Conservation (phyloP, 352 stramenopile species). For the Phytophthora cryptogea region DNA sequence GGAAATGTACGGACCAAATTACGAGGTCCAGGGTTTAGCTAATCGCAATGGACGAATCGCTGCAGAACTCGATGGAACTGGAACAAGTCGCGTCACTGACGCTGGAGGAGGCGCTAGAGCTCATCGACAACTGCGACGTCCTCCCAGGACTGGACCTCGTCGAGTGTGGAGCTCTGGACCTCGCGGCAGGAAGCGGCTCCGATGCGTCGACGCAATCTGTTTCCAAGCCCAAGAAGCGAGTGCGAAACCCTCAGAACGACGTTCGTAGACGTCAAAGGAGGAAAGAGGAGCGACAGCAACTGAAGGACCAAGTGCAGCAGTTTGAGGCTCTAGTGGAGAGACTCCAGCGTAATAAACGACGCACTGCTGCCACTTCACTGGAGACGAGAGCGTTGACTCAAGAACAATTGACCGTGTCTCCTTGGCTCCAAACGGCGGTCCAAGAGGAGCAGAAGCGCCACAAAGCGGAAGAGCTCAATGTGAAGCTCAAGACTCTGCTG, state of each 20-base stretch:
- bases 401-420: background rate
- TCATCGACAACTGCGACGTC: slow-evolving; percentile 13
- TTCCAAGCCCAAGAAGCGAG: slow-evolving; percentile 13
- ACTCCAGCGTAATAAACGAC: slow-evolving; percentile 8
- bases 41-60: slow-evolving; percentile 9
- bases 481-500: slow-evolving; percentile 9
- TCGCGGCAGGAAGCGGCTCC: background rate
- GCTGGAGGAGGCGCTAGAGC: slow-evolving; percentile 18
- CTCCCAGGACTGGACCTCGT: background rate
- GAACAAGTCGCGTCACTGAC: slow-evolving; percentile 1
- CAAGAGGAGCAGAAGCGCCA: slow-evolving; percentile 4
- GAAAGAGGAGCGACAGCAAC: slow-evolving; percentile 26
- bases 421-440: slow-evolving; percentile 7
- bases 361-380: too few species aligned
- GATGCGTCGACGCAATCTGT: background rate
- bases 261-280: slow-evolving; percentile 6
- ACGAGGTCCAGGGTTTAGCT: background rate
- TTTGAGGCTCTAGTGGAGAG: slow-evolving; percentile 22
- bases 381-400: background rate
- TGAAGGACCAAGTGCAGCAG: slow-evolving; percentile 25
- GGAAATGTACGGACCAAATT: background rate
- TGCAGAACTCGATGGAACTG: background rate
- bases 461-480: slow-evolving; percentile 14
- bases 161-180: background rate
- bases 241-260: slow-evolving; percentile 16